Conservation (phyloP, 2,329 filamentous ascomycete genomes). For the Diplodia corticola region DNA sequence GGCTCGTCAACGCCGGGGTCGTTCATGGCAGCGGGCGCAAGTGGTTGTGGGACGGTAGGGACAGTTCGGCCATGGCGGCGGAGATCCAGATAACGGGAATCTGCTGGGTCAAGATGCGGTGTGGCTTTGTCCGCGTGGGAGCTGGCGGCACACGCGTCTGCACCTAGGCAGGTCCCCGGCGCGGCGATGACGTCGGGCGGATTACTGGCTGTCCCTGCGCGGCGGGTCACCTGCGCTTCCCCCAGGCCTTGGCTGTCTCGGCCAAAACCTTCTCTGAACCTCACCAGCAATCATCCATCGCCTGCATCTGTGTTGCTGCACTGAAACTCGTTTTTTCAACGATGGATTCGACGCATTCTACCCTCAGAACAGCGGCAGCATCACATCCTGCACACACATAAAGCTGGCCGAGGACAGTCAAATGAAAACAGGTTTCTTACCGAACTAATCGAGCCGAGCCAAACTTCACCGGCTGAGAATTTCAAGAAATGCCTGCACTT, state of each 20-base stretch:
- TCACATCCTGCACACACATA: too few species aligned
- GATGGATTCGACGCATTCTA: too few species aligned
- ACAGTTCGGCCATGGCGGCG: not conserved
- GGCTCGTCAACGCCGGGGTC: conserved; percentile 57
- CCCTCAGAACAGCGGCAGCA: too few species aligned
- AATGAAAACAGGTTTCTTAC: too few species aligned
- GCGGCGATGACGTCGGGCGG: conserved; percentile 6
- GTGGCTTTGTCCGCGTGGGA: not conserved
- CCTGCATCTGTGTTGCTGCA: too few species aligned
- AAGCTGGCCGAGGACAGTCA: too few species aligned
- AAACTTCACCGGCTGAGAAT: too few species aligned
- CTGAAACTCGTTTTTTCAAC: too few species aligned
- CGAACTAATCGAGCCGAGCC: too few species aligned
- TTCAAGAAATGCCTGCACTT: too few species aligned
- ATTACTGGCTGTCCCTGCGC: too few species aligned
- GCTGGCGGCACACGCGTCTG: not conserved
- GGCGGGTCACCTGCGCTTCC: not conserved
- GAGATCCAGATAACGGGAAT: too few species aligned
- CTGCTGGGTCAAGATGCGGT: not conserved
- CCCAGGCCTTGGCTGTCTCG: not conserved
- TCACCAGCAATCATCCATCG: not conserved
- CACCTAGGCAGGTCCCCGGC: not conserved
- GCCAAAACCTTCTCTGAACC: conserved; percentile 9
- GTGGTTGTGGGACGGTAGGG: not conserved
- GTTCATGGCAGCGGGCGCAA: conserved; percentile 40